Evolutionary conservation across 495 filamentous ascomycete genomes (phyloP).

Genomic region (Pyronema domesticum): DNA sequence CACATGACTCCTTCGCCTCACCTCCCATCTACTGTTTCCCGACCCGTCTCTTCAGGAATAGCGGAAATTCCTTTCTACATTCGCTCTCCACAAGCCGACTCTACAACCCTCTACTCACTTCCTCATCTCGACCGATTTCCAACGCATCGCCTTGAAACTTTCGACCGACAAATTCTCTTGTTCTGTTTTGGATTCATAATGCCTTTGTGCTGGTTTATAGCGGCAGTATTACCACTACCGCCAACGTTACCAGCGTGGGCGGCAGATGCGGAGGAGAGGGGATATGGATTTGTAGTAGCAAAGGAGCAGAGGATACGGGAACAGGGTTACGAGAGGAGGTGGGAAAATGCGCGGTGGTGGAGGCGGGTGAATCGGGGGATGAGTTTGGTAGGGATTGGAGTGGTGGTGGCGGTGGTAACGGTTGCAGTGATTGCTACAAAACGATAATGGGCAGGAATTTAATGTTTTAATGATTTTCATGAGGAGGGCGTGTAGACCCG

Average conservation of each 20-base stretch:
- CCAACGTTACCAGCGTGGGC: constrained; percentile 17
- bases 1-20: too few relatives aligned
- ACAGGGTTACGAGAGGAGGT: constrained; percentile 40
- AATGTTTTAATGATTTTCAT: too few relatives aligned
- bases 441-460: too few relatives aligned
- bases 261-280: constrained; percentile 31
- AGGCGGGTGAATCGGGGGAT: constrained; percentile 76
- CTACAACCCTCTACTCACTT: constrained; percentile 15
- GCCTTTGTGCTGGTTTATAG: constrained; percentile 77
- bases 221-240: constrained; percentile 65
- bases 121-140: constrained; percentile 19
- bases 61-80: not conserved
- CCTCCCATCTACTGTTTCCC: not conserved
- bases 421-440: constrained; percentile 1
- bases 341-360: constrained; percentile 84
- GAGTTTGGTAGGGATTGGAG: constrained; percentile 56
- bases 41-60: not conserved
- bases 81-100: not conserved
- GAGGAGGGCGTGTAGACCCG: too few relatives aligned
- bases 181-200: constrained; percentile 79
- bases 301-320: constrained; percentile 20
- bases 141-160: constrained; percentile 6
- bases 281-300: constrained; percentile 18
- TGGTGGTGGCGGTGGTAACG: constrained; percentile 53
- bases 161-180: constrained; percentile 52